Conservation (phyloP, 305 asterid species). For the Andrographis paniculata region DNA sequence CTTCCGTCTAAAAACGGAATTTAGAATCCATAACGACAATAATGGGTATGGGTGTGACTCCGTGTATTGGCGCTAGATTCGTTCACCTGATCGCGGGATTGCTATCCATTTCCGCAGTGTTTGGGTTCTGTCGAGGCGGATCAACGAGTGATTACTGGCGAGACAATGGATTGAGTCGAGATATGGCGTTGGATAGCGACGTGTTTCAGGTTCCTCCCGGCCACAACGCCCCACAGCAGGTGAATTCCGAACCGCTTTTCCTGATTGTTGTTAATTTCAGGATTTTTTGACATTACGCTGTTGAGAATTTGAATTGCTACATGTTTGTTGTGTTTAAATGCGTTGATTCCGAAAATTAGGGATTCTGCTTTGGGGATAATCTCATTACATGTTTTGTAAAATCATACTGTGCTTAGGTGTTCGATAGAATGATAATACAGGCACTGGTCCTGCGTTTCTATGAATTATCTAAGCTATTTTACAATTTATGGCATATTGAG, state of each 20-base stretch:
- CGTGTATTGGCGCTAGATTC: conserved; percentile 5
- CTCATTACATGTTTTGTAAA: no score
- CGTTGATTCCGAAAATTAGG: no score
- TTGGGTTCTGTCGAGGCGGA: conserved; percentile 36
- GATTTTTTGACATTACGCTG: background rate
- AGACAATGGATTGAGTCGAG: conserved; percentile 26
- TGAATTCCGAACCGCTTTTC: conserved; percentile 4
- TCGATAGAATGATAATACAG: no score
- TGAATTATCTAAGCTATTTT: no score
- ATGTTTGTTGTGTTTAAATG: no score
- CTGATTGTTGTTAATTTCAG: background rate
- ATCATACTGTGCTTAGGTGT: no score
- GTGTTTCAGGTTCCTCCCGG: conserved; percentile 55
- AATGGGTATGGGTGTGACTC: conserved; percentile 27
- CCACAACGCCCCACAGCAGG: conserved; percentile 77
- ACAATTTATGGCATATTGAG: no score
- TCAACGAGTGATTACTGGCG: conserved; percentile 38
- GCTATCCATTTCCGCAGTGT: conserved; percentile 7
- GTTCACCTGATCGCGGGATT: conserved; percentile 18
- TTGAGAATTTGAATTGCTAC: background rate
- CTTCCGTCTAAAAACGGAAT: background rate
- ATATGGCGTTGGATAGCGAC: conserved; percentile 68
- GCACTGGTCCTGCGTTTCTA: no score
- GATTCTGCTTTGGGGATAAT: no score
- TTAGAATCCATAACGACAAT: background rate